These are phyloP conservation scores for Gastrolobium villosum DNA, from an alignment of 306 rosid genomes.

Conservation along the genomic window DNA sequence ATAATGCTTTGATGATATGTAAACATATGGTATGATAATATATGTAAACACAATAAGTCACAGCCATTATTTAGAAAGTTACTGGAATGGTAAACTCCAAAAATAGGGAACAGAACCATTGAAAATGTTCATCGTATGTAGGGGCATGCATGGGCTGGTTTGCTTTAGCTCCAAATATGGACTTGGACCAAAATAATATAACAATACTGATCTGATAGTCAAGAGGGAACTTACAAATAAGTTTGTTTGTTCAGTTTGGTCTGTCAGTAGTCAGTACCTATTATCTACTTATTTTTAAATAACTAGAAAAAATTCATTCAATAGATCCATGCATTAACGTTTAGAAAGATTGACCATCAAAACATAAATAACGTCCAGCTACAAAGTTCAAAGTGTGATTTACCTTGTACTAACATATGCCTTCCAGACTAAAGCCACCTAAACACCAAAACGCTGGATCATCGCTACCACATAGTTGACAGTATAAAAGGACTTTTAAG, in stretches of 20 bases:
- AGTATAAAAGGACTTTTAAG: not conserved
- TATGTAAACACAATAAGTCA: not conserved
- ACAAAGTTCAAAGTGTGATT: too few relatives aligned
- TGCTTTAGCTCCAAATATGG: not conserved
- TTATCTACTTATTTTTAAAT: too few relatives aligned
- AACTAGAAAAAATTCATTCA: not conserved
- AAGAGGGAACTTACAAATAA: not conserved
- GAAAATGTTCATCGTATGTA: not conserved
- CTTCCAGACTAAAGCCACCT: not conserved
- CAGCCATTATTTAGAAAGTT: not conserved
- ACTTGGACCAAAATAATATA: not conserved
- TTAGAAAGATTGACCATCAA: not conserved
- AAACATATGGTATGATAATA: too few relatives aligned
- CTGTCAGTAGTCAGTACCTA: not conserved
- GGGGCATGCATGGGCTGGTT: not conserved
- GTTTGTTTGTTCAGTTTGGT: not conserved
- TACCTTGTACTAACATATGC: not conserved
- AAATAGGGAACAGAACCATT: not conserved
- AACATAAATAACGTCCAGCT: not conserved
- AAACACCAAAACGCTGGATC: not conserved
- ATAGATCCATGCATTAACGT: not conserved
- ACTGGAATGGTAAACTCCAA: not conserved
- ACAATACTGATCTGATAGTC: not conserved
- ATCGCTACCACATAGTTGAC: not conserved
- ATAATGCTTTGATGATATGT: too few relatives aligned